Evolutionary conservation across 768 basidiomycete genomes (phyloP).

Genomic region (Panus rudis): DNA sequence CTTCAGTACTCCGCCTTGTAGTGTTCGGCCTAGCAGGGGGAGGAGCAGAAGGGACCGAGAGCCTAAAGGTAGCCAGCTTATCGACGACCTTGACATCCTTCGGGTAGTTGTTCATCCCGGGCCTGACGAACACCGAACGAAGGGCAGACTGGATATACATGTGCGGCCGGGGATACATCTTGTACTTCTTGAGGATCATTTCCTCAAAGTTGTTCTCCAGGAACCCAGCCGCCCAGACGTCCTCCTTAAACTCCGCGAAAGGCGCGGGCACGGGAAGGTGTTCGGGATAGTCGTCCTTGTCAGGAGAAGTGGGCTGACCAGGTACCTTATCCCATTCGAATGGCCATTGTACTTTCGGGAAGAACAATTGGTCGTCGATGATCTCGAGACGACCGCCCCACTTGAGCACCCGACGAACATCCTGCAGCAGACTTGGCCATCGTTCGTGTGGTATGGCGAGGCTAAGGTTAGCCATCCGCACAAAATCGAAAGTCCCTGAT

Average conservation of each 20-base stretch:
- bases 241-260: conserved; percentile 31
- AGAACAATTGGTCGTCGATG: conserved; percentile 65
- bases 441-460: conserved; percentile 52
- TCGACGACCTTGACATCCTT: neutral
- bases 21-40: conserved; percentile 3
- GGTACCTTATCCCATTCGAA: too few species aligned
- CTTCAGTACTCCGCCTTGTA: too few species aligned
- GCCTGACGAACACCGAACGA: conserved; percentile 40
- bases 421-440: conserved; percentile 54
- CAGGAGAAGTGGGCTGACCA: neutral
- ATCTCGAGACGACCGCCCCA: conserved; percentile 62
- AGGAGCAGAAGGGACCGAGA: neutral
- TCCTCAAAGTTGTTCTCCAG: conserved; percentile 53
- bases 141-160: conserved; percentile 40
- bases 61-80: neutral
- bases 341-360: too few species aligned
- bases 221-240: conserved; percentile 32
- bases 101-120: neutral
- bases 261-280: neutral
- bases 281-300: neutral
- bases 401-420: conserved; percentile 56
- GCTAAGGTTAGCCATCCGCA: conserved; percentile 65
- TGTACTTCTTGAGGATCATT: conserved; percentile 49
- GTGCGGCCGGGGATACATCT: conserved; percentile 45
- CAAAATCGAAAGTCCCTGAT: conserved; percentile 57